Base-by-base conservation (phyloP, 176 grass and related monocot species). In the Stipa capillata region DNA sequence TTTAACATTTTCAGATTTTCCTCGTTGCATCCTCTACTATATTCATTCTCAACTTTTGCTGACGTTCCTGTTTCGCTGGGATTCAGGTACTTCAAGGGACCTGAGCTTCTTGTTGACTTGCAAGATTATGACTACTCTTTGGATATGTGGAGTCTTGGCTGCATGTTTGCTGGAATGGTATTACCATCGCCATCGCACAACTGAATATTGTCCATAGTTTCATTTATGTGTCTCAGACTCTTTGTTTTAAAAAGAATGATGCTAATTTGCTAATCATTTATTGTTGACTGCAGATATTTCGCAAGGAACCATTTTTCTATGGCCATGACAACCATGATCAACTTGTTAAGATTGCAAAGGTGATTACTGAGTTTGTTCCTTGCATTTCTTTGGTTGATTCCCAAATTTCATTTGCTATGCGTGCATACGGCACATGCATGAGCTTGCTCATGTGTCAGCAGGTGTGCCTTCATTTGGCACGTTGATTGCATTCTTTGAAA, bases 141-240 rank as follows among this genome's bases (percentile, higher is more conserved):
- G 85, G 92, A 94, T 58, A 94, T 94, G 92, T 94, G 92, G 92
- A 94, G 92, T 78, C 88, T 94, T 85, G 92, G 92, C 55, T 91
- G 92, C 85, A 94, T 94, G 92, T 94, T 94, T 88, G 92, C 88
- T 84, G 92, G 88, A 78, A 94, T 94, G 88, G 92, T 94, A 90
- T 35, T 66, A 70, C 72, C n/a, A 18, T 14, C 41, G 48, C 16
- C 10, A 65, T 34, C n/a, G 54, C 59, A 48, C 69, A 36, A 23
- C 42, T 20, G 24, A 7, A 42, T 61, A 15, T 55, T 57, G 13
- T 21, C 25, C 18, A 41, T 82, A 61, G 27, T 42, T 66, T 69
- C 36, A 15, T 42, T 82, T 66, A 23, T 25, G 0, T 16, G 33
- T 42, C 40, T 37, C 17, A 12, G 6, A 18, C 14, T 37, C 6